Evolutionary conservation across 768 basidiomycete genomes (phyloP), one percentile per base, ranked within the genome.

Genomic region (Atractiella rhizophila): DNA sequence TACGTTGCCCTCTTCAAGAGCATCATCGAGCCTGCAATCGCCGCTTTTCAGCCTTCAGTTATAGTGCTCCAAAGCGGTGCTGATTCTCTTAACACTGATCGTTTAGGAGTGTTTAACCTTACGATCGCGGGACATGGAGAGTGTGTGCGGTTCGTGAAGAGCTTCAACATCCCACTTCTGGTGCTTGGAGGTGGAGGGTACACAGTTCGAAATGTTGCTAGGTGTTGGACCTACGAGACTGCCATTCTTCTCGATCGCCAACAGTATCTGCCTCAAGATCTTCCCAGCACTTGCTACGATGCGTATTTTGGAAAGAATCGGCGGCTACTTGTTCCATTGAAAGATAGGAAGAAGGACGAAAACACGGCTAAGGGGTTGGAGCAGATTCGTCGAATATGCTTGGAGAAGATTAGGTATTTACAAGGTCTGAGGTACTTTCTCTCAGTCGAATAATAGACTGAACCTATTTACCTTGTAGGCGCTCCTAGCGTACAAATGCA

Each of bases 221-320:
- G 88, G n/a, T 98, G 88, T 56, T 98, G 88, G 88, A 75, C 88
- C 26, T 88, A 98, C 63, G 88, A 98, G 59, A 98, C 91, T 0
- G 74, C 81, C 11, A 77, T 96, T 1, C 71, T 88, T 7, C 74
- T 91, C 34, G 82, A 79, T 13, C 69, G 74, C 0, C 47, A 54
- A 8, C 71, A 74, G 0, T 33, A 44, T 2, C 69, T 98, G 23
- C 76, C 83, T 0, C 76, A 88, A 60, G 73, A 76, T 44, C 71
- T 98, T 8, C 88, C 88, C 0, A 62, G 64, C 19, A 94, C 83
- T 1, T 71, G 79, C 1, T 98, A 94, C 60, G 80, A 91, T 52
- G 66, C 76, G 5, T 96, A 83, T 60, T 98, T 91, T 62, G 71
- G 70, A 15, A 85, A 88, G 49, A 68, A 86, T 32, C 88, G 78